Conservation (phyloP, 805 yeast species). For the Scheffersomyces stipitis region DNA sequence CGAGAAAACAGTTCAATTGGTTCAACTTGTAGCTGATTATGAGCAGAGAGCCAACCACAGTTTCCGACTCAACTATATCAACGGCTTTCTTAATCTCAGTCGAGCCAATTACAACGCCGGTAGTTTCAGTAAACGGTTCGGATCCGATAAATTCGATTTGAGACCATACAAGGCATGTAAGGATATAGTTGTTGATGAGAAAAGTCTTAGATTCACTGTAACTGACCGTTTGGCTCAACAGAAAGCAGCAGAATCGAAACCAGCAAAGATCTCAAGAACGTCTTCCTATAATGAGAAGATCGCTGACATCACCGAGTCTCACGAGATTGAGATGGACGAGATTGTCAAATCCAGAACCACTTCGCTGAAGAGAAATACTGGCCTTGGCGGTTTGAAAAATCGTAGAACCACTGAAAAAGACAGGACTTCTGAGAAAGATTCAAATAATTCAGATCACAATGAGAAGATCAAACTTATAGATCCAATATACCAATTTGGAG, state of each 20-base stretch:
- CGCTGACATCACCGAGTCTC: slow-evolving; percentile 2
- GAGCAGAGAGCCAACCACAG: slow-evolving; percentile 21
- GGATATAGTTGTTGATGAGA: slow-evolving; percentile 11
- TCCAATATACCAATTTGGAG: slow-evolving; percentile 26
- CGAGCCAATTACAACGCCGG: slow-evolving; percentile 43
- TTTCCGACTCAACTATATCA: slow-evolving; percentile 19
- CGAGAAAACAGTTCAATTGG: slow-evolving; percentile 12
- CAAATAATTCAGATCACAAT: neutral
- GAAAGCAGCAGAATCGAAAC: slow-evolving; percentile 1
- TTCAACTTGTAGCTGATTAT: slow-evolving; percentile 35
- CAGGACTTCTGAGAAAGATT: neutral
- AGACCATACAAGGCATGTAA: slow-evolving; percentile 29
- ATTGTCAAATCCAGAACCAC: neutral
- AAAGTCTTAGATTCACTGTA: slow-evolving; percentile 7
- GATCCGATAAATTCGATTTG: slow-evolving; percentile 42
- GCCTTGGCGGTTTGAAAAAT: neutral
- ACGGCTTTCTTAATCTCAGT: slow-evolving; percentile 43
- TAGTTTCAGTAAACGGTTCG: slow-evolving; percentile 28
- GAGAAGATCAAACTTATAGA: slow-evolving; percentile 3
- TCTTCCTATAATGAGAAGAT: too few relatives aligned
- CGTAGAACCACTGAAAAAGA: neutral
- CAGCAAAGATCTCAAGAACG: too few relatives aligned
- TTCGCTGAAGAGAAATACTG: neutral
- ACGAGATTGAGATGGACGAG: neutral
- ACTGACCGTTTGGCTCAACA: slow-evolving; percentile 8